phyloP scores from a whole-genome alignment of 2,329 filamentous ascomycete genomes.

The Plenodomus lindquistii region DNA sequence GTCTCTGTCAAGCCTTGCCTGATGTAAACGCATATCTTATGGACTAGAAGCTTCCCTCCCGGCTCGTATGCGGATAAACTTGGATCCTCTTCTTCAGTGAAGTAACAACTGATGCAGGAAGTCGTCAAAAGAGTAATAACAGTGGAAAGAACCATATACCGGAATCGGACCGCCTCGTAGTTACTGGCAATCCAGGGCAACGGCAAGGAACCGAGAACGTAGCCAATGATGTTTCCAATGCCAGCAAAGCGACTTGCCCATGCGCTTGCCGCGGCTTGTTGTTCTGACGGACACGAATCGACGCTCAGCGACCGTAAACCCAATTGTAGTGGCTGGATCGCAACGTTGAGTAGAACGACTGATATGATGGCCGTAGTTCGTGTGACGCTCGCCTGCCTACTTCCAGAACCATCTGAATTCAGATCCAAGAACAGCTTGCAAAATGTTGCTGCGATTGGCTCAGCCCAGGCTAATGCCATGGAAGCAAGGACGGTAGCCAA shows the following conservation, averaged over 20 bases:
- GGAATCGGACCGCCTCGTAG: constrained; percentile 17
- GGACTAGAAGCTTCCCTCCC: no score
- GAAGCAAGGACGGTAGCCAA: no score
- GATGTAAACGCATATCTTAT: no score
- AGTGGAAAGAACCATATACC: constrained; percentile 7
- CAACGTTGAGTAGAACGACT: no score
- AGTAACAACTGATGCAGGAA: constrained; percentile 1
- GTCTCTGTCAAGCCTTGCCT: constrained; percentile 4
- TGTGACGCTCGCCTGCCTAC: no score
- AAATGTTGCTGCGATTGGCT: no score
- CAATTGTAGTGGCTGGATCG: constrained; percentile 41
- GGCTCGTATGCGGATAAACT: no score
- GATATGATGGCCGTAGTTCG: no score
- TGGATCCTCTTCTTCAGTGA: no score
- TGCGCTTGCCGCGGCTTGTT: constrained; percentile 35
- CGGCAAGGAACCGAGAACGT: constrained; percentile 28
- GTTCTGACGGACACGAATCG: constrained; percentile 33
- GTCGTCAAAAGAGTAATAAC: constrained; percentile 3
- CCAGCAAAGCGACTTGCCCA: constrained; percentile 33
- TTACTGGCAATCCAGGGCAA: constrained; percentile 19
- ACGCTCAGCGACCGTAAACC: constrained; percentile 39
- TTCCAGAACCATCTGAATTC: no score
- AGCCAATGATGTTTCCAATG: constrained; percentile 37
- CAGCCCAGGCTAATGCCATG: no score
- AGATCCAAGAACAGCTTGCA: no score